Base-by-base conservation (phyloP, 148 eudicot genomes). In the Cornus kousa region DNA sequence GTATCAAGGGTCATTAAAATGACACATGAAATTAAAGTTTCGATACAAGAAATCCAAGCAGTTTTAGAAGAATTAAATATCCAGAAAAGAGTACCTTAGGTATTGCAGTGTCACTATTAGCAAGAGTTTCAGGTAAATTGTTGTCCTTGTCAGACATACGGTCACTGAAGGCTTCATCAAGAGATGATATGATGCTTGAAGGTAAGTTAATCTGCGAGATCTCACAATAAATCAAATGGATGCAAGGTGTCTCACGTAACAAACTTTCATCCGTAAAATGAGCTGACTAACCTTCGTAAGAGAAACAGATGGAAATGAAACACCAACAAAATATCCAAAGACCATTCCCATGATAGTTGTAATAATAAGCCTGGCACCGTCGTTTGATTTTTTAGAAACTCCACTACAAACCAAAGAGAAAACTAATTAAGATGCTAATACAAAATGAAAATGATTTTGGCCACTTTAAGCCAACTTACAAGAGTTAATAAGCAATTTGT, bases 301-400 rank as follows among this genome's bases (percentile, higher is more conserved):
- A 73, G 91, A 86, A 86, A 89, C 86, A 31, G 83, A 87, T 8
- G 94, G 92, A 82, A 87, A 89, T 60, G 92, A 89, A 68, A 86
- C 78, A 73, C 94, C 94, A 71, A 89, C 78, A 72, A 87, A 89
- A 80, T 89, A 91, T 46, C 94, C 94, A 80, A 91, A 86, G 75
- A 89, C 88, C 80, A 91, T 86, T 75, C 92, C 94, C 84, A 88
- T 85, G 31, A 89, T 68, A 68, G 92, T 82, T 23, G 89, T 86
- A 76, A 91, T 76, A 70, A 91, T 35, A 73, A 91, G 87, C 59
- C 89, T 84, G 31, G 78, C 80, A 73, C 75, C 79, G 73, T 87
- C 91, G 79, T 85, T 89, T 70, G 94, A 80, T 83, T 81, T 88
- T 72, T 78, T 91, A 31, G 70, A 76, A 78, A 70, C 73, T 77